Evolutionary conservation across 1,139 yeast species (phyloP).

Genomic region (Eremothecium sinecaudum): DNA sequence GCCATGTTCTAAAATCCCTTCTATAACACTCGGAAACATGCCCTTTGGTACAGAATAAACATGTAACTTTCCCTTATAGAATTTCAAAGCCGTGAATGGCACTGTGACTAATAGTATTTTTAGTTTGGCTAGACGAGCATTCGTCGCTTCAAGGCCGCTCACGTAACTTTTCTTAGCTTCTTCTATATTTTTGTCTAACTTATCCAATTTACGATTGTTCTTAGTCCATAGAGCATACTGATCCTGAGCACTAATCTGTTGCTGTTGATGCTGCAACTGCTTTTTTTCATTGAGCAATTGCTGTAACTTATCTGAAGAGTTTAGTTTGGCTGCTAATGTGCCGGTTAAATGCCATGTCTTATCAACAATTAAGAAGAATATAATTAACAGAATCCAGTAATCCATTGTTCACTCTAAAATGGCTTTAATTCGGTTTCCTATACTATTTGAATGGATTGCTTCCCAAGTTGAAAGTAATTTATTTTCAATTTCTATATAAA

Average conservation of each 20-base stretch:
- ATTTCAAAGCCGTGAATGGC: constrained; percentile 26
- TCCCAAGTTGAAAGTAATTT: too few relatives aligned
- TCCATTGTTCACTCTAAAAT: too few relatives aligned
- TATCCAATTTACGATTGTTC: constrained; percentile 63
- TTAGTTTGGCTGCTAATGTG: constrained; percentile 4
- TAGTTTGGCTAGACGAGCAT: constrained; percentile 40
- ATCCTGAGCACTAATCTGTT: constrained; percentile 74
- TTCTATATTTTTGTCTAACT: constrained; percentile 45
- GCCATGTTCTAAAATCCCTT: constrained; percentile 27
- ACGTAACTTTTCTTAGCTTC: constrained; percentile 41
- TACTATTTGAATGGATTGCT: too few relatives aligned
- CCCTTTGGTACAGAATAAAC: constrained; percentile 25
- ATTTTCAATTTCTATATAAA: too few relatives aligned
- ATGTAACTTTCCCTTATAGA: constrained; percentile 29
- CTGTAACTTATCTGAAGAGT: constrained; percentile 6
- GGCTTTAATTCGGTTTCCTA: too few relatives aligned
- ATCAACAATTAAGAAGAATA: constrained; percentile 23
- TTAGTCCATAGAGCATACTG: constrained; percentile 96
- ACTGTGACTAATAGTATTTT: constrained; percentile 26
- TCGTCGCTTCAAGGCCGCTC: constrained; percentile 46
- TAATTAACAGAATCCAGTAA: constrained; percentile 20
- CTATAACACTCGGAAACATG: constrained; percentile 24
- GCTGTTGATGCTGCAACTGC: constrained; percentile 43
- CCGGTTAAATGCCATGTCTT: constrained; percentile 11
- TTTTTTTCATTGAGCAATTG: constrained; percentile 39